Evolutionary conservation across 345 rosid species (phyloP).

Genomic region (Melaleuca quinquenervia): DNA sequence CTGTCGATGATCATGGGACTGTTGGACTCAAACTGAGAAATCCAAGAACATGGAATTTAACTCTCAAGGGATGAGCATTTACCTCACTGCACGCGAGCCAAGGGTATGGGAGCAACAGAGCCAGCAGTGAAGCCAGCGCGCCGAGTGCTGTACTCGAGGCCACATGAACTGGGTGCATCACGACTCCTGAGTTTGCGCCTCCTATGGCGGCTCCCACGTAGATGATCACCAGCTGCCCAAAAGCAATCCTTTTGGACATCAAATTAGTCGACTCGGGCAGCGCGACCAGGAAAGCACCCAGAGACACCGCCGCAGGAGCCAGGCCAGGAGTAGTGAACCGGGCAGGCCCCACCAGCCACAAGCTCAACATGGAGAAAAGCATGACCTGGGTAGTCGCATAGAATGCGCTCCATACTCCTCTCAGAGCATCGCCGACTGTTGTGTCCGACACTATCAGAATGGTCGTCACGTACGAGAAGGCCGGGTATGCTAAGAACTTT

Average conservation of each 20-base stretch:
- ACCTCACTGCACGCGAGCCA: slow-evolving; percentile 57
- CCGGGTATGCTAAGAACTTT: slow-evolving; percentile 31
- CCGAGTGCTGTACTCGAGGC: slow-evolving; percentile 67
- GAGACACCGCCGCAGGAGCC: slow-evolving; percentile 44
- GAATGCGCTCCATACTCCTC: slow-evolving; percentile 36
- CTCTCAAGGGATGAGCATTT: neutral
- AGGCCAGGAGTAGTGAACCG: slow-evolving; percentile 19
- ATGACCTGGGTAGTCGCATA: slow-evolving; percentile 43
- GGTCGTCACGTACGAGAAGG: slow-evolving; percentile 63
- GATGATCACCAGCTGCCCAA: slow-evolving; percentile 66
- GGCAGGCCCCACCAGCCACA: slow-evolving; percentile 34
- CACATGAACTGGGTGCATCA: slow-evolving; percentile 49
- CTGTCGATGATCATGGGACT: neutral
- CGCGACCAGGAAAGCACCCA: slow-evolving; percentile 53
- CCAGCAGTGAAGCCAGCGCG: slow-evolving; percentile 57
- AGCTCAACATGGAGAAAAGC: slow-evolving; percentile 20
- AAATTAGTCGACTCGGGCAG: slow-evolving; percentile 53
- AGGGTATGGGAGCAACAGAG: slow-evolving; percentile 65
- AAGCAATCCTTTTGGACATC: slow-evolving; percentile 64
- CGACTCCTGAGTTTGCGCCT: slow-evolving; percentile 20
- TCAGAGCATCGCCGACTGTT: slow-evolving; percentile 49
- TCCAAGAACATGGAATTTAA: neutral
- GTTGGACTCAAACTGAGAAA: neutral
- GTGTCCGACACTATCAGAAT: slow-evolving; percentile 62
- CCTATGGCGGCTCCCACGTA: slow-evolving; percentile 42